Conservation (phyloP, 345 rosid species). For the Melaleuca alternifolia region DNA sequence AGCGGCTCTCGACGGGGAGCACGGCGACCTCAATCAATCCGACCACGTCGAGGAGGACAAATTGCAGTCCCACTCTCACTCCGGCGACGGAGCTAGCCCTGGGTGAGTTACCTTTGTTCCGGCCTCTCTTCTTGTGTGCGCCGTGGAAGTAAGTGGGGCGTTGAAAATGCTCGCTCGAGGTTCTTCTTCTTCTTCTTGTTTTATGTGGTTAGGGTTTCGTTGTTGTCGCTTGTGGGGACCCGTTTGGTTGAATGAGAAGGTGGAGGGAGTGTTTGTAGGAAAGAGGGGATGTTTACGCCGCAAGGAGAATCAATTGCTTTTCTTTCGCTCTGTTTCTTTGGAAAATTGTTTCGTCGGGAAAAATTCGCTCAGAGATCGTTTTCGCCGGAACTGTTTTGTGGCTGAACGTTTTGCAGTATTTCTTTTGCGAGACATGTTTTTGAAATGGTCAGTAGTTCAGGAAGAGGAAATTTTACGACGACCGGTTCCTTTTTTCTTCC, state of each 20-base stretch:
- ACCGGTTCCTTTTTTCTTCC: neutral
- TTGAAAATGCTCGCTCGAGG: neutral
- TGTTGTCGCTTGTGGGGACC: neutral
- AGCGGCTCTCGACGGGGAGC: neutral
- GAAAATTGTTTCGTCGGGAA: neutral
- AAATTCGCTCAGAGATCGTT: too few species aligned
- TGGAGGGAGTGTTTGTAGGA: neutral
- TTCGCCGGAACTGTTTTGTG: too few species aligned
- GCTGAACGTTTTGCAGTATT: neutral
- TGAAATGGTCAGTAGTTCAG: neutral
- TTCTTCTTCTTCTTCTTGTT: neutral
- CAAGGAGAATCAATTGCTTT: neutral
- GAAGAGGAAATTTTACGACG: neutral
- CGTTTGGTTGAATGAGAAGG: neutral
- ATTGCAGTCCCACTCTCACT: constrained; percentile 2
- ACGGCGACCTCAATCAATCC: neutral
- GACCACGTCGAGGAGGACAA: constrained; percentile 2
- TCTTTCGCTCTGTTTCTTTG: neutral
- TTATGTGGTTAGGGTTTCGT: neutral
- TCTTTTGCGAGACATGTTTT: neutral
- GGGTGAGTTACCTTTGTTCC: neutral
- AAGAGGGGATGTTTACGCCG: neutral
- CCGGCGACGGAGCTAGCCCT: constrained; percentile 12
- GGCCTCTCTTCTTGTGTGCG: neutral
- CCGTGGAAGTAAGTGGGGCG: neutral